phyloP scores from a whole-genome alignment of 331 rosid species.

The Acacia pycnantha region DNA sequence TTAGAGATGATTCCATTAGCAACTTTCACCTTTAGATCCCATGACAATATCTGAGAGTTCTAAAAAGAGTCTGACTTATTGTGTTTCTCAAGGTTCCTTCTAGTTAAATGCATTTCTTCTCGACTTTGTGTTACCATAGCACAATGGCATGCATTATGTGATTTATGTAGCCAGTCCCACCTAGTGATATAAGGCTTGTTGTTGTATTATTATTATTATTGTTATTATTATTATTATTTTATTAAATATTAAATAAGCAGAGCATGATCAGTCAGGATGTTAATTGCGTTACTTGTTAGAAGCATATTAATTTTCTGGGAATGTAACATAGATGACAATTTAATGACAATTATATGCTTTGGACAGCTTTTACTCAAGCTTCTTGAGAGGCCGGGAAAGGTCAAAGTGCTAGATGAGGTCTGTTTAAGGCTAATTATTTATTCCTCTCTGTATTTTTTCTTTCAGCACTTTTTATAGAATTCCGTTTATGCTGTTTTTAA shows the following conservation, averaged over 20 bases:
- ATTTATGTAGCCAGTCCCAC: not conserved
- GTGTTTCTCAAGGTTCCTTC: too few species aligned
- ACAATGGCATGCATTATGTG: not conserved
- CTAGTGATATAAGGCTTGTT: not conserved
- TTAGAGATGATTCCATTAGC: not conserved
- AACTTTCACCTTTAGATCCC: not conserved
- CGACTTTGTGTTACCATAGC: not conserved
- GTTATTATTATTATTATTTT: too few species aligned
- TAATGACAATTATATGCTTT: slow-evolving; percentile 35
- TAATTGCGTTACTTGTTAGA: not conserved
- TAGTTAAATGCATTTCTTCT: not conserved
- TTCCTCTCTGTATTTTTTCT: not conserved
- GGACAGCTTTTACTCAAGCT: slow-evolving; percentile 58
- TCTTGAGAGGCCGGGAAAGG: slow-evolving; percentile 44
- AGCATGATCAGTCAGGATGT: not conserved
- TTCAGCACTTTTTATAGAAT: not conserved
- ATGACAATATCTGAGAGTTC: too few species aligned
- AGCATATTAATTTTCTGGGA: not conserved
- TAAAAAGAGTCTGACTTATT: too few species aligned
- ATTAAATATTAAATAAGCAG: not conserved
- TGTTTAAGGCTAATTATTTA: slow-evolving; percentile 29
- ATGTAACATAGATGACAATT: not conserved
- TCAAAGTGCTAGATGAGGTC: slow-evolving; percentile 51
- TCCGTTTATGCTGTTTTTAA: not conserved
- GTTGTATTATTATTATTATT: too few species aligned